These are phyloP conservation scores for Suhomyces coccinellae DNA, from an alignment of 1,139 yeast genomes.

Conservation along the genomic window DNA sequence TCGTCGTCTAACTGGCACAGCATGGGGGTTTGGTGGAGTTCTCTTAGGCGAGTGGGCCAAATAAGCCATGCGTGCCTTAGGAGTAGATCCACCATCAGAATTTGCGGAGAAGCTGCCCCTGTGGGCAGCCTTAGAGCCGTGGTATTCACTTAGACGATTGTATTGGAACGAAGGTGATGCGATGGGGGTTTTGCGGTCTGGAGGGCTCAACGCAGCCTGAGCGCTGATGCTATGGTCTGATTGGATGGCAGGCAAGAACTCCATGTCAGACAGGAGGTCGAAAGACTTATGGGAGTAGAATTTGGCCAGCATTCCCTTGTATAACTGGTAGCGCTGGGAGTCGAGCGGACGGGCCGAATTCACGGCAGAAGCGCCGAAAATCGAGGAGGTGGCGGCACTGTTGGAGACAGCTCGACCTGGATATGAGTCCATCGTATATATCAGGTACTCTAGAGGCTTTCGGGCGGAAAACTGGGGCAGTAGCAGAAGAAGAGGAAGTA, in stretches of 20 bases:
- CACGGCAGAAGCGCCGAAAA: background rate
- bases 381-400: background rate
- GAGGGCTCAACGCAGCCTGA: slow-evolving; percentile 5
- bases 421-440: background rate
- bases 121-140: slow-evolving; percentile 3
- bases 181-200: slow-evolving; percentile 6
- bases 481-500: background rate
- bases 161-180: slow-evolving; percentile 16
- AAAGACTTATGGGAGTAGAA: slow-evolving; percentile 67
- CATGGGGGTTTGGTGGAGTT: slow-evolving; percentile 16
- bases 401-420: background rate
- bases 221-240: slow-evolving; percentile 11
- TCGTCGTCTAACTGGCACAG: slow-evolving; percentile 13
- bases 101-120: background rate
- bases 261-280: slow-evolving; percentile 68
- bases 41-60: slow-evolving; percentile 20
- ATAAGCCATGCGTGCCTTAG: slow-evolving; percentile 20
- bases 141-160: slow-evolving; percentile 14
- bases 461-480: too few species aligned
- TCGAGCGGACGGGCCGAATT: slow-evolving; percentile 10
- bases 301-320: slow-evolving; percentile 40
- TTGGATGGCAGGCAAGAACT: slow-evolving; percentile 59
- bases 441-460: too few species aligned
- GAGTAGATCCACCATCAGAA: slow-evolving; percentile 12
- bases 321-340: slow-evolving; percentile 22